Percentiles rank a stretch among this genome's conserved stretches.
Evolutionary conservation across 495 filamentous ascomycete species (phyloP).

Genomic region (Xylaria palmicola): DNA sequence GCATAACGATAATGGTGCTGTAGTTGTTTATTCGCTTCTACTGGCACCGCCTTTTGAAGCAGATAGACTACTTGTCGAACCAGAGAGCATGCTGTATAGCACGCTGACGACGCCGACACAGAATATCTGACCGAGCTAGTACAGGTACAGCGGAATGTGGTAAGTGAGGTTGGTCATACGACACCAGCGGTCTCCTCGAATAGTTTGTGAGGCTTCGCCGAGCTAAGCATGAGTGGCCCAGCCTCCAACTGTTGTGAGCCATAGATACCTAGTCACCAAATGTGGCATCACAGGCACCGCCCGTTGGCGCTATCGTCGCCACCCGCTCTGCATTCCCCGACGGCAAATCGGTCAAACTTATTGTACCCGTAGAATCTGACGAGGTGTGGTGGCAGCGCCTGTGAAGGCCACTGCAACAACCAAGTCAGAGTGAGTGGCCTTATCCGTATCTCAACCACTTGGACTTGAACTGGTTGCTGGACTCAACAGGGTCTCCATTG

Average conservation of each 20-base stretch:
- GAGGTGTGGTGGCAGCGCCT: too few relatives aligned
- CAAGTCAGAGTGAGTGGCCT: background rate
- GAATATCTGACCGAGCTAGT: background rate
- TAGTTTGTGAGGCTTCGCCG: background rate
- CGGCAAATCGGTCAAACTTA: too few relatives aligned
- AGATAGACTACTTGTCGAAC: background rate
- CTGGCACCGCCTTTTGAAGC: background rate
- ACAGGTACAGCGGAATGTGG: background rate
- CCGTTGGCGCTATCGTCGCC: background rate
- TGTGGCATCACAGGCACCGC: background rate
- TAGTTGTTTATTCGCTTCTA: background rate
- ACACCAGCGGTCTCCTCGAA: background rate
- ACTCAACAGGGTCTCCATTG: background rate
- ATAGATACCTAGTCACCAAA: background rate
- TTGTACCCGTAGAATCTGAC: too few relatives aligned
- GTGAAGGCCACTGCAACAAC: too few relatives aligned
- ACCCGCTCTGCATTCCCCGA: too few relatives aligned
- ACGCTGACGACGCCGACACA: background rate
- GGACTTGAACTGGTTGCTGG: background rate
- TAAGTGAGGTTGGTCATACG: background rate
- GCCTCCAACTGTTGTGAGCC: background rate
- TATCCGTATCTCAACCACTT: background rate
- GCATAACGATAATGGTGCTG: background rate
- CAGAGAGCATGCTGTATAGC: background rate
- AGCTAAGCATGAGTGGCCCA: background rate